Evolutionary conservation across 73 alveolate genomes (phyloP), one percentile per base, ranked within the genome.

Genomic region (Halteria grandinella): DNA sequence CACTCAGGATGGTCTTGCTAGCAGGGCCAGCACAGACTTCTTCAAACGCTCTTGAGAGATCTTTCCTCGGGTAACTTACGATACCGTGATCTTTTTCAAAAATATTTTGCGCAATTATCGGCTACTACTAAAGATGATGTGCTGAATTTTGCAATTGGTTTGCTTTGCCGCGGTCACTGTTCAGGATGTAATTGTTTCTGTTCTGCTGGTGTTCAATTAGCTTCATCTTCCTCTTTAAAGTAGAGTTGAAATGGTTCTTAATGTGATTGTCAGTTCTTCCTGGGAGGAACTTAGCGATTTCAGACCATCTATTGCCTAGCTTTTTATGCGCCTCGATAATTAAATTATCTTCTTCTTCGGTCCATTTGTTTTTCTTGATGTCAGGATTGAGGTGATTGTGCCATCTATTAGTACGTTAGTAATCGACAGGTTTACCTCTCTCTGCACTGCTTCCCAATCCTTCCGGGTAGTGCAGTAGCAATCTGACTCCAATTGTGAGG

Each of bases 181-280:
- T 66, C 51, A 66, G 43, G 41, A 66, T 44, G 34, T 66, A 66
- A 7, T 41, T 18, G 14, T 54, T 36, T 20, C 80, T 41, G 66
- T 39, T 66, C 43, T 66, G 28, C 53, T 66, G 52, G 47, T 66
- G 80, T 32, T 66, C 80, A 45, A 66, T 66, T 11, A 66, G 69
- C 34, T 66, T 85, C 2, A 93, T 82, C 53, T 72, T 78, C 70
- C 90, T 86, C 50, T 95, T 70, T 17, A 93, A 57, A 47, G 93
- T 78, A n/a, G 96, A 87, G 75, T 93, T 89, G 75, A 90, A 93
- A 75, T 87, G 91, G 50, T 93, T 93, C 59, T 93, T 93, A 12
- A 93, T 89, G 28, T 91, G 82, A 86, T 90, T 93, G 83, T 93
- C 98, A 1, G 96, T 85, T 55, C 98, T 58, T 40, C 97, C 97